Percentiles rank a stretch among this genome's conserved stretches.
phyloP scores from a whole-genome alignment of 2,329 filamentous ascomycete genomes.

The Diaporthe batatas region DNA sequence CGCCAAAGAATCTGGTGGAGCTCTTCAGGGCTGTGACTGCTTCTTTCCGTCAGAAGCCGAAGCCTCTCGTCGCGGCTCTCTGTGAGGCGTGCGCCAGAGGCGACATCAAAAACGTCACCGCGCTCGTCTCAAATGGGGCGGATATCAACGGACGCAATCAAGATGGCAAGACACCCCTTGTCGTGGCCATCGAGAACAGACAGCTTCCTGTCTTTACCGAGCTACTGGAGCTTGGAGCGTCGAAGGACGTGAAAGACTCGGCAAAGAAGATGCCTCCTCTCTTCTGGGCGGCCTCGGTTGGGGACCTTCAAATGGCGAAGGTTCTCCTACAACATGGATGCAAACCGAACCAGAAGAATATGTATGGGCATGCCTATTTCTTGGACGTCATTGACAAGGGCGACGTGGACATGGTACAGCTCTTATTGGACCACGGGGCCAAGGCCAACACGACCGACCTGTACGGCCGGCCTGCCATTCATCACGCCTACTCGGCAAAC shows the following conservation, averaged over 20 bases:
- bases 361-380: background rate
- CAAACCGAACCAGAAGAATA: background rate
- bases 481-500: conserved; percentile 16
- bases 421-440: conserved; percentile 10
- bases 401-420: conserved; percentile 5
- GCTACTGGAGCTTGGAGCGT: conserved; percentile 52
- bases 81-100: conserved; percentile 44
- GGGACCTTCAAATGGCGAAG: conserved; percentile 37
- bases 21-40: conserved; percentile 46
- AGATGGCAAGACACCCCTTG: conserved; percentile 10
- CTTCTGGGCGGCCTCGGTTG: conserved; percentile 44
- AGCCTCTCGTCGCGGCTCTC: conserved; percentile 45
- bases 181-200: conserved; percentile 8
- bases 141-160: conserved; percentile 18
- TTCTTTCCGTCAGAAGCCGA: conserved; percentile 43
- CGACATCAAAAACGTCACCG: conserved; percentile 19
- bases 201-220: conserved; percentile 39
- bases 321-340: conserved; percentile 10
- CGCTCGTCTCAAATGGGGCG: background rate
- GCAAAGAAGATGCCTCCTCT: conserved; percentile 46
- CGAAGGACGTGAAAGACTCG: conserved; percentile 43
- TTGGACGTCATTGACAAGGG: conserved; percentile 9
- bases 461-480: background rate
- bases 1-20: conserved; percentile 45
- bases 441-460: background rate